Evolutionary conservation across 441 rosid genomes (phyloP), one percentile per base, ranked within the genome.

Genomic region (Pelargonium citronellum): DNA sequence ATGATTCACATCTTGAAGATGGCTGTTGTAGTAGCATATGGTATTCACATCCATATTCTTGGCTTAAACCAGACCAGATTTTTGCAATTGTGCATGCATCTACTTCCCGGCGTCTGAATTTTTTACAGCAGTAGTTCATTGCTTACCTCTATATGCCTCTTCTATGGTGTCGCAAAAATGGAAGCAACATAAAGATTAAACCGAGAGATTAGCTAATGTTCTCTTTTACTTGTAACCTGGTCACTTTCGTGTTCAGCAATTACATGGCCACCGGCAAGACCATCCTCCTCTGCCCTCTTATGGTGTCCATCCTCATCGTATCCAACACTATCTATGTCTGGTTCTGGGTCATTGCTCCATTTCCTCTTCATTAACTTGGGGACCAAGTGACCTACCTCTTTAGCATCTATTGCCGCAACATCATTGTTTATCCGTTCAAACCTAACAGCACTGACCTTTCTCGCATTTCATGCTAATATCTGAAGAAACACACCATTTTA

Each of bases 391-490:
- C 60, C 60, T 16, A 53, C 60, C 20, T 53, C 60, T 53, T 53
- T 53, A 7, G 60, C 60, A 53, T 53, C 60, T 19, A 53, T 1
- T 13, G 57, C 16, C 4, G 57, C n/a, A 4, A 49, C 60, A 53
- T 53, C 19, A 1, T 53, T 53, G 20, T 53, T 53, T 53, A 53
- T 53, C 20, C 10, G 60, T 53, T 53, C 20, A 53, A 53, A 53
- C 20, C 60, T 53, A 53, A 53, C 60, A 15, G 60, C 60, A 53
- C 60, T 53, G 7, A 53, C 60, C 60, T 53, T 53, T 53, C 60
- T 53, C 2, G 60, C 60, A 53, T 53, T 53, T 53, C 60, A 20
- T 15, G 60, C 60, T 8, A 53, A 15, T 53, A 53, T 53, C 60
- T 53, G 60, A 6, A 15, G 20, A 53, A 49, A 49, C 5, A 49